Percentiles rank a stretch among this genome's conserved stretches.
These are phyloP conservation scores for Solanum tarapatanum DNA, from an alignment of 257 asterid genomes.

Conservation along the genomic window DNA sequence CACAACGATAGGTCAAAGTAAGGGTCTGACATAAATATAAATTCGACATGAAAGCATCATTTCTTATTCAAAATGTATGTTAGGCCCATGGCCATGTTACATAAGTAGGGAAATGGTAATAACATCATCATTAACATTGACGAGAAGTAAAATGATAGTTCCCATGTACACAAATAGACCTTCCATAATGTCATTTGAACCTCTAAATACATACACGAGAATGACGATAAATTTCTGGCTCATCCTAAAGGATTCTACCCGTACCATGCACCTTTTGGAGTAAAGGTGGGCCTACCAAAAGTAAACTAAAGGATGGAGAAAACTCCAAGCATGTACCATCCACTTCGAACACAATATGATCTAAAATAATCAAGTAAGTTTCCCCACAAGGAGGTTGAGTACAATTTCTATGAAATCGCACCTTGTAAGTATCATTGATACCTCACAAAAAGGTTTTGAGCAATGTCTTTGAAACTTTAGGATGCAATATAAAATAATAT, in stretches of 20 bases:
- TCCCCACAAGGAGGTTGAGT: not conserved
- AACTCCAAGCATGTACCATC: not conserved
- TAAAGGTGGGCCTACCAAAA: not conserved
- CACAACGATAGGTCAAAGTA: not conserved
- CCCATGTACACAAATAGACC: not conserved
- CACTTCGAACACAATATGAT: not conserved
- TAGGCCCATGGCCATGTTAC: not conserved
- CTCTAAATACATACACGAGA: too few relatives aligned
- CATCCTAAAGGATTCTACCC: too few relatives aligned
- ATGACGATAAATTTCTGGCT: too few relatives aligned
- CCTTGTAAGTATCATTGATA: not conserved
- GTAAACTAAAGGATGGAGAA: not conserved
- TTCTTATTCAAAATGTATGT: not conserved
- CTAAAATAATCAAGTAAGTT: not conserved
- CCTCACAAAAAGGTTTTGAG: not conserved
- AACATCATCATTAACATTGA: not conserved
- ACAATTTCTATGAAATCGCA: not conserved
- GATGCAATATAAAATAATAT: not conserved
- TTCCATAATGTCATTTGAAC: too few relatives aligned
- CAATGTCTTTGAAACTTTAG: not conserved
- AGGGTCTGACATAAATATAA: not conserved
- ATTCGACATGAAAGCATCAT: not conserved
- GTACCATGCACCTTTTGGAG: too few relatives aligned
- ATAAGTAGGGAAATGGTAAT: not conserved
- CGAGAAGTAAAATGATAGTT: not conserved